Percentiles rank a stretch among this genome's conserved stretches.
phyloP scores from a whole-genome alignment of 2,329 filamentous ascomycete species.

The Nemania bipapillata region DNA sequence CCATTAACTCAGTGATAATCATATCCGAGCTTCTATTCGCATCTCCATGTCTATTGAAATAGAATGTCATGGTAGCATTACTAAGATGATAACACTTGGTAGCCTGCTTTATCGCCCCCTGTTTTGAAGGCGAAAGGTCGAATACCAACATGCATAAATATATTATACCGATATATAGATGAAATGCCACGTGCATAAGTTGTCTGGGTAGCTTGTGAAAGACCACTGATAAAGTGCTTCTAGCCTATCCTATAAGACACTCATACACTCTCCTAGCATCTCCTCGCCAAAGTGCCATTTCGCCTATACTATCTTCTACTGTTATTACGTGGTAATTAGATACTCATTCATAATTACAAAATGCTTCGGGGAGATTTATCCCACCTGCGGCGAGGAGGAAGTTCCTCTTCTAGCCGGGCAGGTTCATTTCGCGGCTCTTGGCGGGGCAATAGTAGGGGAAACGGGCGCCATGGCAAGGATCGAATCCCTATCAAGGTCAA shows the following conservation, averaged over 20 bases:
- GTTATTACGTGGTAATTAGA: not conserved
- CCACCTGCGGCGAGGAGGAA: not conserved
- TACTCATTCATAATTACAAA: not conserved
- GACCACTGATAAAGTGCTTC: not conserved
- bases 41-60: not conserved
- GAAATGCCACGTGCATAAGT: not conserved
- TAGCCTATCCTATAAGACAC: not conserved
- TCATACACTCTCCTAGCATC: not conserved
- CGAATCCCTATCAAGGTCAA: not conserved
- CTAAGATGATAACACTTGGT: not conserved
- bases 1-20: not conserved
- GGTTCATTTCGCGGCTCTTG: conserved; percentile 19
- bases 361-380: conserved; percentile 22
- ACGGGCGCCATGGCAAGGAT: not conserved
- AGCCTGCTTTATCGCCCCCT: not conserved
- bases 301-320: not conserved
- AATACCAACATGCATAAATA: not conserved
- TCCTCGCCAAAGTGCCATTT: not conserved
- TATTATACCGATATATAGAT: no score
- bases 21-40: not conserved
- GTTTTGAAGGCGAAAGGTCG: not conserved
- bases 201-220: not conserved
- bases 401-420: conserved; percentile 7
- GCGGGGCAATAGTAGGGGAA: conserved; percentile 5
- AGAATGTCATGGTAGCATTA: not conserved